Conservation (phyloP, 1,284 basidiomycete genomes). For the Fomitopsis schrenkii region DNA sequence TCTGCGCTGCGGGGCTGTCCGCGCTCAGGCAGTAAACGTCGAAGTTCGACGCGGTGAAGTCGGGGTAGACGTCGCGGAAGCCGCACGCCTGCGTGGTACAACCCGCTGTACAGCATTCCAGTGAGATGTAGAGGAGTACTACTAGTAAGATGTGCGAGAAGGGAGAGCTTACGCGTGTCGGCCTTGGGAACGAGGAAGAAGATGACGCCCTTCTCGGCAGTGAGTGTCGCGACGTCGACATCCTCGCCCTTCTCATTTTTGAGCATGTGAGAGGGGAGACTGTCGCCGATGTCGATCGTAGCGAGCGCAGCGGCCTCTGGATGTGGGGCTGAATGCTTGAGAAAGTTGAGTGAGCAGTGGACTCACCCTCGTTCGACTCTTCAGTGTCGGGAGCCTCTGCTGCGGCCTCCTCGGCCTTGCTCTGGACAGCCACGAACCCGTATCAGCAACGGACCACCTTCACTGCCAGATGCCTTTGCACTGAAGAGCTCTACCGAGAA, state of each 20-base stretch:
- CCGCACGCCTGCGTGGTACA: constrained; percentile 89
- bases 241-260: constrained; percentile 80
- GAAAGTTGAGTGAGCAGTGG: neutral
- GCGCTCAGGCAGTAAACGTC: constrained; percentile 85
- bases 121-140: neutral
- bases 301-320: constrained; percentile 21
- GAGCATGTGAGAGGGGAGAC: constrained; percentile 71
- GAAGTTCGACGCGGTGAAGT: constrained; percentile 69
- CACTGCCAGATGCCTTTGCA: neutral
- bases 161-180: constrained; percentile 64
- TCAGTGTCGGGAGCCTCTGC: constrained; percentile 12
- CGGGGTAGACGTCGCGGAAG: constrained; percentile 78
- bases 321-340: neutral
- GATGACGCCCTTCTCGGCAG: constrained; percentile 71
- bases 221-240: constrained; percentile 55
- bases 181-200: constrained; percentile 84
- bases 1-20: constrained; percentile 76
- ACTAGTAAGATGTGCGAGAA: too few species aligned
- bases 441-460: neutral
- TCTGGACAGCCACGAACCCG: constrained; percentile 7
- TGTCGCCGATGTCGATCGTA: constrained; percentile 68
- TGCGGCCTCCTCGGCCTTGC: constrained; percentile 16
- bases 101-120: constrained; percentile 48
- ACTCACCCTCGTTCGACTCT: constrained; percentile 2
- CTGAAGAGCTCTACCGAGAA: neutral